Evolutionary conservation across 2,329 filamentous ascomycete genomes (phyloP).

Genomic region (Dryadomyces quercus-mongolicae): DNA sequence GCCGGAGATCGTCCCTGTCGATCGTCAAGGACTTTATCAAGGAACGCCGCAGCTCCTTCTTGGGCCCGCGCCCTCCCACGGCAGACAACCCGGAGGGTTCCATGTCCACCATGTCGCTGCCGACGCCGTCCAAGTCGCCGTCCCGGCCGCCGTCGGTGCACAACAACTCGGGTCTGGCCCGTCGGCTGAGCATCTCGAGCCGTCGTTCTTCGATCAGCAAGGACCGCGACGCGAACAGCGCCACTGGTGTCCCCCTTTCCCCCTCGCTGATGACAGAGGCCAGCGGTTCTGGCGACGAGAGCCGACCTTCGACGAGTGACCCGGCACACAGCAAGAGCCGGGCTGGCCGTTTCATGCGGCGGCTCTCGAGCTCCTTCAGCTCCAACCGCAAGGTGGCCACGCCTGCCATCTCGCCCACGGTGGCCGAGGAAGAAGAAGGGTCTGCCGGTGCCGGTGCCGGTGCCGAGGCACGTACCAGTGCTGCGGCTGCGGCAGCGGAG

Average conservation of each 20-base stretch:
- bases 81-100: constrained; percentile 25
- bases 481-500: constrained; percentile 12
- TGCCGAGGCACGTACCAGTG: too few species aligned
- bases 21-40: constrained; percentile 51
- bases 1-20: constrained; percentile 45
- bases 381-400: constrained; percentile 32
- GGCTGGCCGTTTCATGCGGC: constrained; percentile 45
- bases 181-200: constrained; percentile 54
- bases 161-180: constrained; percentile 39
- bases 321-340: constrained; percentile 27
- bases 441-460: constrained; percentile 8
- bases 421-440: constrained; percentile 34
- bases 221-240: constrained; percentile 18
- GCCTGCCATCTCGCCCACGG: constrained; percentile 36
- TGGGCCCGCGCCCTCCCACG: constrained; percentile 29
- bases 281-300: constrained; percentile 35
- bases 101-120: constrained; percentile 14
- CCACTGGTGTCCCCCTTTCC: constrained; percentile 20
- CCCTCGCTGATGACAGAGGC: constrained; percentile 30
- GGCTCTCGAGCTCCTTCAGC: constrained; percentile 41
- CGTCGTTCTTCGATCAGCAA: constrained; percentile 40
- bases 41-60: constrained; percentile 40
- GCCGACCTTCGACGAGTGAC: constrained; percentile 26
- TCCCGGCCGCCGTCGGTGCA: constrained; percentile 35
- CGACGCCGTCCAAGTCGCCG: constrained; percentile 27